Percentiles rank a stretch among this genome's conserved stretches.
Evolutionary conservation across 1,139 yeast genomes (phyloP).

Genomic region (Arxiozyma slooffiae): DNA sequence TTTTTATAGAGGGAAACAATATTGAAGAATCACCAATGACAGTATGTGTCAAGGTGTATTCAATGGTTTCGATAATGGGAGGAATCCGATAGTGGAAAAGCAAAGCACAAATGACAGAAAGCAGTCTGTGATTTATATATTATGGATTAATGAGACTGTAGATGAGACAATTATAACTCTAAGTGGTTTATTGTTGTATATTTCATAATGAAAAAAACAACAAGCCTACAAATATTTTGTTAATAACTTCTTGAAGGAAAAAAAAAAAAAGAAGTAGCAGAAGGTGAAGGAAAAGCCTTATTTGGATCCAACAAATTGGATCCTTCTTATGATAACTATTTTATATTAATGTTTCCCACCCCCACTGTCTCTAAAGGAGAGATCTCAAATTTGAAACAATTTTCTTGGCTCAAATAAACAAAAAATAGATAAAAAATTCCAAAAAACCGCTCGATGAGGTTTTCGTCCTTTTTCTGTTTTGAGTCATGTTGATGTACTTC

Average conservation of each 20-base stretch:
- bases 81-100: neutral
- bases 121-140: neutral
- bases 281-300: no score
- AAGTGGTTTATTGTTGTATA: neutral
- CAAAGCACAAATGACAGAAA: neutral
- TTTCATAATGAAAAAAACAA: no score
- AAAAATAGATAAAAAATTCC: no score
- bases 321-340: no score
- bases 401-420: neutral
- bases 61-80: neutral
- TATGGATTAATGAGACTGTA: neutral
- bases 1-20: no score
- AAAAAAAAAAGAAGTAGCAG: no score
- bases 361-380: neutral
- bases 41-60: neutral
- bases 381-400: neutral
- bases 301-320: no score
- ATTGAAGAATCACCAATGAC: neutral
- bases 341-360: neutral
- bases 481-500: conserved; percentile 5
- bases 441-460: neutral
- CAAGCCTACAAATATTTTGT: no score
- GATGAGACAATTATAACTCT: neutral
- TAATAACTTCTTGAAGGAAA: no score
- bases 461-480: conserved; percentile 11